phyloP scores from a whole-genome alignment of 345 rosid species.

The Acer negundo region DNA sequence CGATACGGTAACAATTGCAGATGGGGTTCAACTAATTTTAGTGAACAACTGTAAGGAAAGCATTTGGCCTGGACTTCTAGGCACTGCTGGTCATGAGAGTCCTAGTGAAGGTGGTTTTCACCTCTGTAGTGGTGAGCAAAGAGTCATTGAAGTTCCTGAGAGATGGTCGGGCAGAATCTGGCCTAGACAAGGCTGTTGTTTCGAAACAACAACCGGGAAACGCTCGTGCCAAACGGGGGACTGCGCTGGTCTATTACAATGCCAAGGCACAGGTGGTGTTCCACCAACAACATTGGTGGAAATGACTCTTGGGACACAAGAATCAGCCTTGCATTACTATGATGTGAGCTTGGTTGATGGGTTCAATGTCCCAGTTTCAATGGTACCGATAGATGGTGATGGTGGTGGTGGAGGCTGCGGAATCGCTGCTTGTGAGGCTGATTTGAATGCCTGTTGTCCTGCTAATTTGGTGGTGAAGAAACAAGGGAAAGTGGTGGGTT shows the following conservation, averaged over 20 bases:
- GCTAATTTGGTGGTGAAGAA: constrained; percentile 31
- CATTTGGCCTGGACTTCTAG: constrained; percentile 56
- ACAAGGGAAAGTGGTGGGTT: constrained; percentile 46
- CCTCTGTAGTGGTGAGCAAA: constrained; percentile 39
- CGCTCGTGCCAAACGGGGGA: constrained; percentile 53
- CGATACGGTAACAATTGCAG: background rate
- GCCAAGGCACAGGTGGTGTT: constrained; percentile 47
- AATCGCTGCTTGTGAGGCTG: constrained; percentile 47
- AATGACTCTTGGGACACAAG: constrained; percentile 49
- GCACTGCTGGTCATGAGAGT: constrained; percentile 41
- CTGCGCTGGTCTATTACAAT: constrained; percentile 40
- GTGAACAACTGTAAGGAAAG: constrained; percentile 48
- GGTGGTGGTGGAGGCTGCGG: constrained; percentile 40
- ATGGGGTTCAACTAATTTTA: constrained; percentile 33
- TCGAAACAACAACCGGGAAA: constrained; percentile 34
- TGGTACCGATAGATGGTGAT: constrained; percentile 43
- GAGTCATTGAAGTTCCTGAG: constrained; percentile 33
- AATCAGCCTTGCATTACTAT: constrained; percentile 49
- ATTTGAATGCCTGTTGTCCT: constrained; percentile 51
- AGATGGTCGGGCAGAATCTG: constrained; percentile 57
- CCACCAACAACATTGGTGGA: constrained; percentile 50
- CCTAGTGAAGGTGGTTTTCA: constrained; percentile 45
- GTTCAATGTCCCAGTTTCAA: constrained; percentile 48
- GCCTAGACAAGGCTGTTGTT: constrained; percentile 54
- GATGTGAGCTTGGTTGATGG: constrained; percentile 61